Evolutionary conservation across 2,329 filamentous ascomycete genomes (phyloP), one percentile per base, ranked within the genome.

Genomic region (Fusarium buxicola): DNA sequence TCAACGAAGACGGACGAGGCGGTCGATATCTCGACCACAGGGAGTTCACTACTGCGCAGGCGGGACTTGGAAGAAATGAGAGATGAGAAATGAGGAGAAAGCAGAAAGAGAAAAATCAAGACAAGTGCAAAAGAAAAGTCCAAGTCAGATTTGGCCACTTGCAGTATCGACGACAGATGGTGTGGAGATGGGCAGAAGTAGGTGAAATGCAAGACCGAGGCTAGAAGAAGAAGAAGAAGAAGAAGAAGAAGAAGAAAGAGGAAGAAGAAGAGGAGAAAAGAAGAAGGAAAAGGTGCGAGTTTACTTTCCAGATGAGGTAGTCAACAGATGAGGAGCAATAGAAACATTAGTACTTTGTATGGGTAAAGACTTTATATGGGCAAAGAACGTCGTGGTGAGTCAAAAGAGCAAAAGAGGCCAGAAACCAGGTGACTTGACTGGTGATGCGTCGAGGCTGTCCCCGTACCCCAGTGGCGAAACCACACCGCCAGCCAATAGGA

Each of bases 141-240:
- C 15, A 61, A 52, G 61, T 65, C 53, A 58, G 56, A 36, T 55
- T 38, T 63, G 18, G 61, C 47, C 61, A 52, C 57, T 49, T 59
- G 40, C 35, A n/a, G n/a, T n/a, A n/a, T n/a, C 21, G 34, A 62
- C 47, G 36, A 30, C 34, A 25, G 48, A 55, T 60, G 44, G 31
- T n/a, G n/a, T n/a, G n/a, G n/a, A n/a, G n/a, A n/a, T n/a, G n/a
- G n/a, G n/a, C n/a, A n/a, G n/a, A n/a, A n/a, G n/a, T n/a, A n/a
- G n/a, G n/a, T n/a, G n/a, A n/a, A n/a, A n/a, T n/a, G n/a, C n/a
- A n/a, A n/a, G n/a, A n/a, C n/a, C n/a, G n/a, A 21, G 21, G 21
- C 21, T 21, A 6, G 21, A 21, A 21, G 21, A 21, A 21, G 21
- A 21, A 21, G 25, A 41, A 50, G 9, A 28, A 10, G 15, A 39